Percentiles rank a stretch among this genome's conserved stretches.
These are phyloP conservation scores for Chrysochromulina tobinii DNA, from an alignment of 78 protist genomes.

Conservation along the genomic window DNA sequence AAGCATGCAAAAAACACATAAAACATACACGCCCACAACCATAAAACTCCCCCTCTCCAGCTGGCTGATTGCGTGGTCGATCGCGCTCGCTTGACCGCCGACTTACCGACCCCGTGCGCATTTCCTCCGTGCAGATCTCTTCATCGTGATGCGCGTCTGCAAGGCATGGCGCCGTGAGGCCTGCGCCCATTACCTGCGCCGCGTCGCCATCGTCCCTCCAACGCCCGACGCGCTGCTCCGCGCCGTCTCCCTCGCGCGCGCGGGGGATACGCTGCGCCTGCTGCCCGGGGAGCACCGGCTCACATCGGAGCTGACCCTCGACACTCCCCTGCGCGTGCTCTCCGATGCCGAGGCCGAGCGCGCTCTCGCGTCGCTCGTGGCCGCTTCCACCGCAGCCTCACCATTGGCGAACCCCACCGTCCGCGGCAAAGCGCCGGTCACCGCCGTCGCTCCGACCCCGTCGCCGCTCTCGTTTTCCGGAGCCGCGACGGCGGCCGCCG, in stretches of 20 bases:
- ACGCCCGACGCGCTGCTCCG: background rate
- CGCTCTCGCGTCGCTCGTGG: background rate
- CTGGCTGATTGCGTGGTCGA: no score
- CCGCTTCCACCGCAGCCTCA: background rate
- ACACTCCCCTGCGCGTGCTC: background rate
- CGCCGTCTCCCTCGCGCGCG: background rate
- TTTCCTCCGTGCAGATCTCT: slow-evolving; percentile 3
- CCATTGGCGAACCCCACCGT: background rate
- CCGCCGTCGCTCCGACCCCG: background rate
- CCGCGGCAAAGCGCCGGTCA: background rate
- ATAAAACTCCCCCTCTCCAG: no score
- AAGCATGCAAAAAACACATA: no score
- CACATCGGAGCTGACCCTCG: background rate
- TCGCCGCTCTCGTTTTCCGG: background rate
- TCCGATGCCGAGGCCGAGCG: no score
- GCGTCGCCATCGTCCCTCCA: background rate
- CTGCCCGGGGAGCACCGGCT: background rate
- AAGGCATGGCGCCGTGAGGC: background rate
- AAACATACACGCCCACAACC: no score
- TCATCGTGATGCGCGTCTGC: background rate
- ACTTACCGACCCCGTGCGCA: no score
- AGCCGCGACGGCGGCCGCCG: background rate
- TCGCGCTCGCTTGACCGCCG: no score
- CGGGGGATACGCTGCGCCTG: background rate
- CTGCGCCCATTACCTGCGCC: background rate